Evolutionary conservation across 257 asterid species (phyloP).

Genomic region (Capsicum chinense): DNA sequence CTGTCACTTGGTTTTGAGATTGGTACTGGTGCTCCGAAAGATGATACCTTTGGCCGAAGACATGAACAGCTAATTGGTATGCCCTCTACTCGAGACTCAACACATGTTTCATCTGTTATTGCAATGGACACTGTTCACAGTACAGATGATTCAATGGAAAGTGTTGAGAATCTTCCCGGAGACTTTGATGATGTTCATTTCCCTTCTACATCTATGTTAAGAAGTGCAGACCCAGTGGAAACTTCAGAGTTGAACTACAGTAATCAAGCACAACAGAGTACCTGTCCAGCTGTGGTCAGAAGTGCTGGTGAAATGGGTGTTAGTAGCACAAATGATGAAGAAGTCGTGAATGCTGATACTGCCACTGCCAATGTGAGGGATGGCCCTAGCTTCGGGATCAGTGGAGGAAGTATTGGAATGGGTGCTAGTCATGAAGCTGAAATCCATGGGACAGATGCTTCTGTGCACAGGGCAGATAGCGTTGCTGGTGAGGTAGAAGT

Average conservation of each 20-base stretch:
- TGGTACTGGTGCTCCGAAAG: slow-evolving; percentile 59
- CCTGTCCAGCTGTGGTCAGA: slow-evolving; percentile 74
- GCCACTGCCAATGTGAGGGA: slow-evolving; percentile 79
- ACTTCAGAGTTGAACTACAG: slow-evolving; percentile 93
- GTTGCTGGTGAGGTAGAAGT: slow-evolving; percentile 88
- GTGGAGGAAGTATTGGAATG: slow-evolving; percentile 99
- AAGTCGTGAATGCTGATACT: slow-evolving; percentile 88
- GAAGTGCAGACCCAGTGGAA: slow-evolving; percentile 68
- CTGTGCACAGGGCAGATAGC: slow-evolving; percentile 79
- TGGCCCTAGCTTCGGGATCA: slow-evolving; percentile 88
- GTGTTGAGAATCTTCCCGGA: slow-evolving; percentile 91
- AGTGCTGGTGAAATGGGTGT: slow-evolving; percentile 89
- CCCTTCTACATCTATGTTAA: slow-evolving; percentile 74
- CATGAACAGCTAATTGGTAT: slow-evolving; percentile 58
- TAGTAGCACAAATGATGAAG: slow-evolving; percentile 97
- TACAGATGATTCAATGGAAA: slow-evolving; percentile 92
- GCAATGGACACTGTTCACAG: slow-evolving; percentile 94
- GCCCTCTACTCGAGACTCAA: slow-evolving; percentile 72
- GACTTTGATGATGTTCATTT: slow-evolving; percentile 73
- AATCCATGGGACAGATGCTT: slow-evolving; percentile 82
- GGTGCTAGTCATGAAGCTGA: slow-evolving; percentile 99
- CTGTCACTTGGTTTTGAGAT: slow-evolving; percentile 67
- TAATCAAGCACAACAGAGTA: slow-evolving; percentile 93
- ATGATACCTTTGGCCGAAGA: slow-evolving; percentile 61
- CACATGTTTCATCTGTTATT: slow-evolving; percentile 86